Conservation (phyloP, 2,329 filamentous ascomycete genomes). For the Drechslerella dactyloides region DNA sequence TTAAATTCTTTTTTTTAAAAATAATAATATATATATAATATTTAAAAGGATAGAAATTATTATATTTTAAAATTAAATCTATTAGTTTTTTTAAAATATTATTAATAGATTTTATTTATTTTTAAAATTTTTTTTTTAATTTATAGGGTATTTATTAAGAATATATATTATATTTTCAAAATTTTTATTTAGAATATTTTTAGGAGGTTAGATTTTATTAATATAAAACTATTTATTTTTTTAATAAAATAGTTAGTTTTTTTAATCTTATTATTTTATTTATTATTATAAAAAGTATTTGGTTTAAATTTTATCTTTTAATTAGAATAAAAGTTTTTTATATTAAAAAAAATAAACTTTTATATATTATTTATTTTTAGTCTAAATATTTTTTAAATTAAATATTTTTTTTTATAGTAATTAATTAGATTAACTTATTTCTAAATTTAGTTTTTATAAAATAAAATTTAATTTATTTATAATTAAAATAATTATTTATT, state of each 20-base stretch:
- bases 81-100: constrained; percentile 19
- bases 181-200: not conserved
- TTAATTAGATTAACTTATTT: too few species aligned
- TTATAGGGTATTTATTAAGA: not conserved
- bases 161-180: not conserved
- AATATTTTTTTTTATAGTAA: constrained; percentile 7
- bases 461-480: too few species aligned
- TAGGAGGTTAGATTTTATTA: not conserved
- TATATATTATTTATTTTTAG: constrained; percentile 3
- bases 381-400: constrained; percentile 1
- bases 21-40: constrained; percentile 6
- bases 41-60: constrained; percentile 10
- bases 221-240: not conserved
- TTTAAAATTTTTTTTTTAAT: too few species aligned
- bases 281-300: constrained; percentile 5
- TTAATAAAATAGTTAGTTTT: not conserved
- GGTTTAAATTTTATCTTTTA: not conserved
- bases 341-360: too few species aligned
- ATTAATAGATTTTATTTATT: constrained; percentile 8
- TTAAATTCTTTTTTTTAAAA: not conserved
- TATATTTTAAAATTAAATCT: constrained; percentile 8
- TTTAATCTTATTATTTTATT: constrained; percentile 2
- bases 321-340: not conserved
- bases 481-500: too few species aligned
- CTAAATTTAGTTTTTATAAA: too few species aligned